A percentile compares a stretch with the other conserved stretches of the same genome.
These are phyloP conservation scores for Nemania diffusa DNA, from an alignment of 2,329 filamentous ascomycete genomes.

Conservation along the genomic window DNA sequence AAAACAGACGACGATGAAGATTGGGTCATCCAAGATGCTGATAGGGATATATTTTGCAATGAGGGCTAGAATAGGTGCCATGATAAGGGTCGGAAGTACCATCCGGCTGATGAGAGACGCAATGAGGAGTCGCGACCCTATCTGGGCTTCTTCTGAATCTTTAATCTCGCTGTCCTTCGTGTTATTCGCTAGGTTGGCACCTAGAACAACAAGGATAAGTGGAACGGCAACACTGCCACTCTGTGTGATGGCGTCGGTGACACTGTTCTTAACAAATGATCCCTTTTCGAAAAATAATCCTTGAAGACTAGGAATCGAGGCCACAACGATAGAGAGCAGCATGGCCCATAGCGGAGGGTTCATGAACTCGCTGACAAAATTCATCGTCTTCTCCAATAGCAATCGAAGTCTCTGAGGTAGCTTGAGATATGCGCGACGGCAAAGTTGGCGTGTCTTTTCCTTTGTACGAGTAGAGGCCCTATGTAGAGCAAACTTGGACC, in stretches of 20 bases:
- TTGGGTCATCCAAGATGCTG: slow-evolving; percentile 95
- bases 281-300: slow-evolving; percentile 87
- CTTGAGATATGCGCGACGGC: slow-evolving; percentile 25
- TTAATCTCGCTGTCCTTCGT: slow-evolving; percentile 76
- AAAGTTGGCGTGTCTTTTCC: slow-evolving; percentile 7
- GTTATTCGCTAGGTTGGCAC: slow-evolving; percentile 92
- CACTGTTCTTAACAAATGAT: slow-evolving; percentile 91
- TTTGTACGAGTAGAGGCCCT: slow-evolving; percentile 34
- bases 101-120: slow-evolving; percentile 90
- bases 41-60: slow-evolving; percentile 90
- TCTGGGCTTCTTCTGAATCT: slow-evolving; percentile 75
- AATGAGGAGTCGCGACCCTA: slow-evolving; percentile 80
- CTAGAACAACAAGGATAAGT: slow-evolving; percentile 92
- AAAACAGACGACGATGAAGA: slow-evolving; percentile 98
- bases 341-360: slow-evolving; percentile 98
- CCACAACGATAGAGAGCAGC: slow-evolving; percentile 89
- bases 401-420: slow-evolving; percentile 26
- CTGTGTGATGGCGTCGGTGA: slow-evolving; percentile 86
- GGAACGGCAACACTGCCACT: slow-evolving; percentile 93
- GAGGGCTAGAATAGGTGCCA: slow-evolving; percentile 88
- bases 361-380: slow-evolving; percentile 91
- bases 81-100: slow-evolving; percentile 89
- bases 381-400: slow-evolving; percentile 60
- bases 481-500: slow-evolving; percentile 50
- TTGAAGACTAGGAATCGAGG: slow-evolving; percentile 85